Conservation (phyloP, 140 eudicot species). For the Flaveria floridana region DNA sequence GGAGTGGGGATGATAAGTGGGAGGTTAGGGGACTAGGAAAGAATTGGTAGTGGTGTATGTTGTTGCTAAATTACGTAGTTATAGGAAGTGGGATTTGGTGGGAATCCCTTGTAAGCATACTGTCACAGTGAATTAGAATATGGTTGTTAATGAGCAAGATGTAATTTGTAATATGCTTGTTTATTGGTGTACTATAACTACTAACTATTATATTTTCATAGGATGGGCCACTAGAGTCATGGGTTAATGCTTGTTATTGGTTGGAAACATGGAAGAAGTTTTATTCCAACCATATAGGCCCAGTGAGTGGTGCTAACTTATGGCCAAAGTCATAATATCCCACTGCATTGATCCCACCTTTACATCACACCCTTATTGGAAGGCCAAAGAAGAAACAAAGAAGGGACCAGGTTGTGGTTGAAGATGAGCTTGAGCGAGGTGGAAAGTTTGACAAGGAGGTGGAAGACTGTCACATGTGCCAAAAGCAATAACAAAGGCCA, state of each 20-base stretch:
- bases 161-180: no score
- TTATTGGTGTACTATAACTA: no score
- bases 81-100: background rate
- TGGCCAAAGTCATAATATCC: background rate
- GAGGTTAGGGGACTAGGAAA: background rate
- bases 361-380: background rate
- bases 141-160: background rate
- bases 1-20: background rate
- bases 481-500: no score
- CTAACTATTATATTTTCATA: no score
- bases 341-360: background rate
- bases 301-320: no score
- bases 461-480: no score
- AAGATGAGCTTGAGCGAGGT: no score
- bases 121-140: background rate
- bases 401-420: no score
- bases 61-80: background rate
- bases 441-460: no score
- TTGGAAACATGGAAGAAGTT: background rate
- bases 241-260: no score
- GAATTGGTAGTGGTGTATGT: background rate
- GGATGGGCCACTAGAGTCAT: background rate
- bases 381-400: no score
- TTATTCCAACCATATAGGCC: background rate
- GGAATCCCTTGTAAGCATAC: conserved; percentile 5